Evolutionary conservation across 2,329 filamentous ascomycete species (phyloP), one percentile per base, ranked within the genome.

Genomic region (Dactylellina haptotyla): DNA sequence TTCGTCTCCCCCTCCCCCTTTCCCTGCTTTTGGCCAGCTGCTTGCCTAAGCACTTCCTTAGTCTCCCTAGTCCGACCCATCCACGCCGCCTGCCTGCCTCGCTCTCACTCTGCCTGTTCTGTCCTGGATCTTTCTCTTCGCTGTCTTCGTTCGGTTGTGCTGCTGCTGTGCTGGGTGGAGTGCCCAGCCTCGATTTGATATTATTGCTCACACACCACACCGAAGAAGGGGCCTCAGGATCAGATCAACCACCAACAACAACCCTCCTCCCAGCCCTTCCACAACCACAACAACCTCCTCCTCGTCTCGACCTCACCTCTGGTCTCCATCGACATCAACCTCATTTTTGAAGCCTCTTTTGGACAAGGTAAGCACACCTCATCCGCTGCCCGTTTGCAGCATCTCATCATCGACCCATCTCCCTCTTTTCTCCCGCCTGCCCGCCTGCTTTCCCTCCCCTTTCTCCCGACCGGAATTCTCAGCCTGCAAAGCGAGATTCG

Each of bases 381-480:
- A 20, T 58, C 39, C 20, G 20, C 25, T 51, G n/a, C n/a, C 23
- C n/a, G 10, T 45, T 26, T 43, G 25, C 45, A 23, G 41, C 45
- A 10, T 18, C 45, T 32, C 10, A n/a, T n/a, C 34, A 39, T 39
- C 34, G 12, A 14, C 34, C 34, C 34, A n/a, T 39, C 3, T 64
- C 34, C 32, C 20, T 39, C 45, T 51, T 25, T 65, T 23, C 14
- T 16, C 41, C 14, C n/a, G 10, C 34, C 20, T 48, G 51, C 25
- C 10, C 46, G 45, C 6, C 45, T 23, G 26, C 54, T 28, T 56
- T 50, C 5, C 28, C 66, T 39, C 48, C 50, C 39, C 32, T 46
- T 54, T 53, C 51, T 71, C 39, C 66, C 66, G 66, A 59, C 45
- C 66, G 66, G 58, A 64, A 71, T 45, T 71, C 30, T 53, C 58